phyloP scores from a whole-genome alignment of 2,329 filamentous ascomycete genomes.

The Fusarium equiseti region DNA sequence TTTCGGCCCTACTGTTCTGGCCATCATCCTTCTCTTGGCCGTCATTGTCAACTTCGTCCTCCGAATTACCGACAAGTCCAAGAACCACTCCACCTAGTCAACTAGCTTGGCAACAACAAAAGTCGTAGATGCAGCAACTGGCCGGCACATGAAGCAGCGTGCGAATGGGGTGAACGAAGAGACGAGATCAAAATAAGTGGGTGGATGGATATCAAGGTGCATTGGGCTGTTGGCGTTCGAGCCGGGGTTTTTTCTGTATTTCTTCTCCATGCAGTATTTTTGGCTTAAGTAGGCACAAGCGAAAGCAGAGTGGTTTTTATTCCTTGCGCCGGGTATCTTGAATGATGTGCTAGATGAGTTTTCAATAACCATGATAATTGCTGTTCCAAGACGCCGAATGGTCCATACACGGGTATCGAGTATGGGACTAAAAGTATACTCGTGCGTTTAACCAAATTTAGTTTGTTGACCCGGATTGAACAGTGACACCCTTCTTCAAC shows the following conservation, averaged over 20 bases:
- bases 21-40: slow-evolving; percentile 85
- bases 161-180: neutral
- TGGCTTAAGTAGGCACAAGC: slow-evolving; percentile 30
- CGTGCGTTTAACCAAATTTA: slow-evolving; percentile 8
- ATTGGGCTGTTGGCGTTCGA: slow-evolving; percentile 40
- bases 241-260: slow-evolving; percentile 25
- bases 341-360: slow-evolving; percentile 6
- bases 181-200: slow-evolving; percentile 1
- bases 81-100: slow-evolving; percentile 51
- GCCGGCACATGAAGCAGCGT: neutral
- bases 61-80: slow-evolving; percentile 66
- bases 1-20: slow-evolving; percentile 91
- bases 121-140: neutral
- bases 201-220: slow-evolving; percentile 14
- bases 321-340: slow-evolving; percentile 40
- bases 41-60: slow-evolving; percentile 97
- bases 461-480: slow-evolving; percentile 59
- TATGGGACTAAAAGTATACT: neutral
- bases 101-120: slow-evolving; percentile 10
- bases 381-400: slow-evolving; percentile 21
- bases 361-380: slow-evolving; percentile 2
- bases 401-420: neutral
- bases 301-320: slow-evolving; percentile 32
- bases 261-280: slow-evolving; percentile 31
- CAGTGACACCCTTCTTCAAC: slow-evolving; percentile 58